Evolutionary conservation across 768 basidiomycete genomes (phyloP).

Genomic region (Lactarius hengduanensis): DNA sequence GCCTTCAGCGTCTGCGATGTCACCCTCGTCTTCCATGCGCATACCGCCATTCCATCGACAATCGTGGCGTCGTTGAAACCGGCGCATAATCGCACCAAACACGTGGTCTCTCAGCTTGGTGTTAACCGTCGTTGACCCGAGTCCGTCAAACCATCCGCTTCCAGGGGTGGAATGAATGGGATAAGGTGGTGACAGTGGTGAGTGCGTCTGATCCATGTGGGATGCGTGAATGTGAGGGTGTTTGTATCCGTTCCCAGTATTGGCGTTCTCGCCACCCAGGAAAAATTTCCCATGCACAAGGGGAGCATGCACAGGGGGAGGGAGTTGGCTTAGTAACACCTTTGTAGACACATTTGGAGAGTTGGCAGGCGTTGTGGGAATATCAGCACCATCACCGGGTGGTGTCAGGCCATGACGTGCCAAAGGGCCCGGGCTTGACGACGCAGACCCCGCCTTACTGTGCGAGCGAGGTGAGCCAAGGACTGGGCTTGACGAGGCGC

Average conservation of each 20-base stretch:
- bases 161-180: background rate
- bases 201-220: slow-evolving; percentile 31
- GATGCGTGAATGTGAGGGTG: slow-evolving; percentile 42
- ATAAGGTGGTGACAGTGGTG: slow-evolving; percentile 13
- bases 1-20: slow-evolving; percentile 39
- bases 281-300: slow-evolving; percentile 17
- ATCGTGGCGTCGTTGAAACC: slow-evolving; percentile 55
- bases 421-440: slow-evolving; percentile 42
- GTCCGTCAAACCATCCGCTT: slow-evolving; percentile 75
- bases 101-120: slow-evolving; percentile 94
- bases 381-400: slow-evolving; percentile 41
- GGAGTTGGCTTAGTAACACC: slow-evolving; percentile 18
- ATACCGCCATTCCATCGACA: slow-evolving; percentile 33
- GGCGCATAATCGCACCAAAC: slow-evolving; percentile 81
- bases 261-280: slow-evolving; percentile 24
- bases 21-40: slow-evolving; percentile 58
- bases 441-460: slow-evolving; percentile 23
- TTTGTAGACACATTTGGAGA: slow-evolving; percentile 38
- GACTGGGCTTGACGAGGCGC: slow-evolving; percentile 71
- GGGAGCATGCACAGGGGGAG: slow-evolving; percentile 6
- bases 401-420: slow-evolving; percentile 40
- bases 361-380: slow-evolving; percentile 49
- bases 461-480: slow-evolving; percentile 39
- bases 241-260: slow-evolving; percentile 34
- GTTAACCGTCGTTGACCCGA: slow-evolving; percentile 91